A percentile compares a stretch with the other conserved stretches of the same genome.
Conservation (phyloP, 805 yeast genomes). For the Candida maris region DNA sequence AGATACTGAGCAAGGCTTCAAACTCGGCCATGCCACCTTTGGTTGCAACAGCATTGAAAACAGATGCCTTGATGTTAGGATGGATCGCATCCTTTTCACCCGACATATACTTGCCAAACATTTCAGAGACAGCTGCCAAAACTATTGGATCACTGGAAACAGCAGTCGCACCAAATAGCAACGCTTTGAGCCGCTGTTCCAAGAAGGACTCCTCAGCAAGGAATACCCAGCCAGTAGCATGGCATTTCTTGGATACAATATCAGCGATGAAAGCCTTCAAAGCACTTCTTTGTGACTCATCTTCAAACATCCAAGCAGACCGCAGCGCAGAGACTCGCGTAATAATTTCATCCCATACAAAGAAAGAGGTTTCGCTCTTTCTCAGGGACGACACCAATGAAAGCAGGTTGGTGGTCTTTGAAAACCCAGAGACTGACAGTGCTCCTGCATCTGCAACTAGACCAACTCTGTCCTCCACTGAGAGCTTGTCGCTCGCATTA, state of each 20-base stretch:
- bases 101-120: constrained; percentile 27
- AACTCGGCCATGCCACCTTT: constrained; percentile 37
- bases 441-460: constrained; percentile 54
- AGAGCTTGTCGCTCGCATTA: constrained; percentile 35
- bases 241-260: constrained; percentile 24
- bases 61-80: constrained; percentile 44
- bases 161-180: constrained; percentile 43
- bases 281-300: constrained; percentile 28
- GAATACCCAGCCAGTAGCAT: constrained; percentile 75
- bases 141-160: constrained; percentile 38
- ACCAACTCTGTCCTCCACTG: constrained; percentile 52
- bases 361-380: constrained; percentile 36
- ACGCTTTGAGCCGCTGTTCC: constrained; percentile 37
- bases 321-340: constrained; percentile 35
- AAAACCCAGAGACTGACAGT: constrained; percentile 45
- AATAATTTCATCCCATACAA: constrained; percentile 57
- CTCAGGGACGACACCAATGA: constrained; percentile 40
- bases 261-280: constrained; percentile 33
- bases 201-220: constrained; percentile 65
- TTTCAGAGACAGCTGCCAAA: constrained; percentile 20
- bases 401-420: constrained; percentile 43
- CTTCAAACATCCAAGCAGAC: constrained; percentile 38
- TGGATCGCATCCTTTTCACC: constrained; percentile 35
- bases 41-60: constrained; percentile 42
- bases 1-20: constrained; percentile 42